Evolutionary conservation across 176 grass and related monocot species (phyloP).

Genomic region (Sorghum bicolor): Sorghum_bicolor_NCBIv3 NC_012872.2:68642001-68642500

Average conservation of each 20-base stretch:
- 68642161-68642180: slow-evolving; percentile 1
- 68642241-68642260: background rate
- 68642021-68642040: background rate
- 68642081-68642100: background rate
- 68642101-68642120: background rate
- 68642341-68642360: background rate
- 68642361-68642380: background rate
- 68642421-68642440: background rate
- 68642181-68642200: background rate
- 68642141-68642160: background rate
- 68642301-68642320: background rate
- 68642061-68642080: background rate
- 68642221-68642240: too few species aligned
- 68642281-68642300: background rate
- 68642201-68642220: too few species aligned
- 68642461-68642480: background rate
- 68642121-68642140: background rate
- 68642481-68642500: background rate
- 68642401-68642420: background rate
- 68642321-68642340: background rate
- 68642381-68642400: background rate
- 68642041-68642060: background rate
- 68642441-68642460: background rate
- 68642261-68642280: background rate
- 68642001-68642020: too few species aligned